Evolutionary conservation across 164 flowering plant species (phyloP), one percentile per base, ranked within the genome.

Genomic region (Magnolia kwangsiensis): DNA sequence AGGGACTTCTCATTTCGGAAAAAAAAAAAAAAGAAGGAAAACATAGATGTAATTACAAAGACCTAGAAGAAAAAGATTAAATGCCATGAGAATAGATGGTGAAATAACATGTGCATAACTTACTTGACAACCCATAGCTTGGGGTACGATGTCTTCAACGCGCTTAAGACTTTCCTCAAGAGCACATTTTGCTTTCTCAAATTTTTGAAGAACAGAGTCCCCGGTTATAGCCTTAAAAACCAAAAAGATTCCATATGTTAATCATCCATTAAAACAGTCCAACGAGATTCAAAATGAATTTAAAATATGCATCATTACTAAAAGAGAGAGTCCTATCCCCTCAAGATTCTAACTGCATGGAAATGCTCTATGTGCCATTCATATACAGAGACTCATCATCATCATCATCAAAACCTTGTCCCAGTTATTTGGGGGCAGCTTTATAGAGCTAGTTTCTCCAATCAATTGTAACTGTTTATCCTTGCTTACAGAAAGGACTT

Each of bases 61-160:
- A 72, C 50, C 20, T 31, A 0, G 31, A 67, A 13, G 65, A 8
- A 29, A 61, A 37, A 5, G 27, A 59, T 31, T 59, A 58, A 27
- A 73, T 59, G 20, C 23, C 61, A 55, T 59, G 50, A 68, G 29
- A 14, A 68, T 68, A 14, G 50, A 3, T 37, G 8, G 3, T 29
- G 21, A 50, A n/a, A 70, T 51, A 55, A 55, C 20, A 19, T 70
- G 8, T 20, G 13, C 8, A 19, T 70, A 49, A 68, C 29, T 75
- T 89, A 95, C 99, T 98, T 92, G 99, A 78, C 83, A 81, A 64
- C 96, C 90, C 84, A 91, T 90, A 63, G 94, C 79, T 79, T 88
- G 91, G 19, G 95, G 95, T 72, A 93, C 98, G 77, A 92, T 94
- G 82, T 94, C 95, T 84, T 92, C 94, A 45, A 95, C 98, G 14